A percentile compares a stretch with the other conserved stretches of the same genome.
These are phyloP conservation scores for Fusarium illudens DNA, from an alignment of 2,329 filamentous ascomycete genomes.

Conservation along the genomic window DNA sequence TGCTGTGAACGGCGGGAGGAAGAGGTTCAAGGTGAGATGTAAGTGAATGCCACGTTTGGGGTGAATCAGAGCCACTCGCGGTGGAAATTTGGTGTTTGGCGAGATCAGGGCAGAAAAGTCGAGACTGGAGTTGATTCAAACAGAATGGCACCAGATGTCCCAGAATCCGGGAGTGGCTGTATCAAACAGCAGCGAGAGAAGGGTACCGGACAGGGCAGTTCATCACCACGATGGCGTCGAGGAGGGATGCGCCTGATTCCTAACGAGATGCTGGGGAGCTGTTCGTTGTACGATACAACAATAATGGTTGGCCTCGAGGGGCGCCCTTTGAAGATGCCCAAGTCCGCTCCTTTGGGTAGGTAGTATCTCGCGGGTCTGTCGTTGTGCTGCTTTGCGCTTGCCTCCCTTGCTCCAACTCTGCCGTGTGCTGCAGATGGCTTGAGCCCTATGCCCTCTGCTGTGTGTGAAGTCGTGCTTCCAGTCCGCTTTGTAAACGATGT, in stretches of 20 bases:
- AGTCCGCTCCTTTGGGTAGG: background rate
- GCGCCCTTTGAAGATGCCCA: background rate
- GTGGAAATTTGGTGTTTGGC: conserved; percentile 25
- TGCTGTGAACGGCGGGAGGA: conserved; percentile 6
- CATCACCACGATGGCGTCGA: conserved; percentile 22
- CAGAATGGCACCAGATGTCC: conserved; percentile 17
- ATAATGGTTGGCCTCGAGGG: background rate
- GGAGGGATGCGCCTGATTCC: background rate
- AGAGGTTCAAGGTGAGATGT: conserved; percentile 13
- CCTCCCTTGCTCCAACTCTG: background rate
- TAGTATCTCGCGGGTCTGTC: conserved; percentile 4
- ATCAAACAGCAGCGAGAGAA: conserved; percentile 28
- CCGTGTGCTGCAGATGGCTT: conserved; percentile 10
- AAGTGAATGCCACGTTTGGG: conserved; percentile 15
- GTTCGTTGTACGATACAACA: background rate
- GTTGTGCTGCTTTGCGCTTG: conserved; percentile 8
- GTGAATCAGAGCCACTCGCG: conserved; percentile 34
- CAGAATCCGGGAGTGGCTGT: conserved; percentile 31
- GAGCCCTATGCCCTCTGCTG: conserved; percentile 7
- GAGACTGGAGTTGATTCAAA: conserved; percentile 19
- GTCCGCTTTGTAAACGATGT: conserved; percentile 9
- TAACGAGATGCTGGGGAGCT: background rate
- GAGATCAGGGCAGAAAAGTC: conserved; percentile 24
- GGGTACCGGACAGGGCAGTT: conserved; percentile 3
- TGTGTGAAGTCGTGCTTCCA: conserved; percentile 27